Percentiles rank a stretch among this genome's conserved stretches.
These are phyloP conservation scores for Paraurostyla sp. DNA, from an alignment of 73 alveolate species.

Conservation along the genomic window DNA sequence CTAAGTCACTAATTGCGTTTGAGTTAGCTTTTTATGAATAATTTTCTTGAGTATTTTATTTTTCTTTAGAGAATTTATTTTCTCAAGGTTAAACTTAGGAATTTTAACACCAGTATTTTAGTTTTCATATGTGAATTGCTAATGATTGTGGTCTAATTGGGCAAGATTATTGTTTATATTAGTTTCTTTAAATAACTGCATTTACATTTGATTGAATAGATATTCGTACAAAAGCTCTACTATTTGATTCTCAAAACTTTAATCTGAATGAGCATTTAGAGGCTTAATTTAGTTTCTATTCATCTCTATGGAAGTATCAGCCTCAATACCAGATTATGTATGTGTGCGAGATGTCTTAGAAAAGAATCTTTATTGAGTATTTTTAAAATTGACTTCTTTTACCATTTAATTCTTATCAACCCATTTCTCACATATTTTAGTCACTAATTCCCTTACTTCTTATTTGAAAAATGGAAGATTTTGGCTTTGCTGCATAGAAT, in stretches of 20 bases:
- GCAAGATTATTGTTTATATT: too few relatives aligned
- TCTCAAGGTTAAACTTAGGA: background rate
- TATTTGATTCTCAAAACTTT: background rate
- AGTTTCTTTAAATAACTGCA: too few relatives aligned
- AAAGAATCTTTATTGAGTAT: background rate
- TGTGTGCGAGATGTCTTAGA: slow-evolving; percentile 22
- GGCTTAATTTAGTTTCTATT: background rate
- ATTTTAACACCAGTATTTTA: background rate
- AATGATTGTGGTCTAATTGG: too few relatives aligned
- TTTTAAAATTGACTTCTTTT: background rate
- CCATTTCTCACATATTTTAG: slow-evolving; percentile 9
- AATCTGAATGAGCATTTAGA: background rate
- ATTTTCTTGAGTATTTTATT: background rate
- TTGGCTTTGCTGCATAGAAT: background rate
- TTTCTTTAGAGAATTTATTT: background rate
- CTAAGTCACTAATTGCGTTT: background rate
- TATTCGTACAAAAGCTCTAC: too few relatives aligned
- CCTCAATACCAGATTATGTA: background rate
- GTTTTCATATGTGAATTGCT: background rate
- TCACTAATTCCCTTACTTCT: background rate
- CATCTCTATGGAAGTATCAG: background rate
- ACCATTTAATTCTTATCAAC: background rate
- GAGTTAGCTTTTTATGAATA: background rate
- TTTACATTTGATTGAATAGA: too few relatives aligned
- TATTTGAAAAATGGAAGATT: background rate